Base-by-base conservation (phyloP, 371 early-diverging fungal species). In the Capillidium heterosporum region DNA sequence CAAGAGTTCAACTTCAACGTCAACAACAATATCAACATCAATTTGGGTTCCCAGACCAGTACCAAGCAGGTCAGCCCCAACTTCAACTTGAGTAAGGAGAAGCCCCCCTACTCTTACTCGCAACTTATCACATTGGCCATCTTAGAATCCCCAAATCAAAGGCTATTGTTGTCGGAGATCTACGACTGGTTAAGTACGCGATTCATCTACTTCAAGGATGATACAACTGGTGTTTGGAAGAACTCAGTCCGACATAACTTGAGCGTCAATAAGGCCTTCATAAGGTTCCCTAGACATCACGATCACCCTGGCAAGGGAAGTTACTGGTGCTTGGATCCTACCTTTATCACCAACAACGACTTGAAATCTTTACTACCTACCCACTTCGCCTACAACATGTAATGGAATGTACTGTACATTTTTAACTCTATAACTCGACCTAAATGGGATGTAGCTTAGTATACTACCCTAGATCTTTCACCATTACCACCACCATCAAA, bases 181-280 rank as follows among this genome's bases (percentile, higher is more conserved):
- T 97, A 97, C 69, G 73, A 76, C 31, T 95, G 87, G 87, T 84
- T 93, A 42, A 79, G 84, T 56, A 75, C 76, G 27, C 62, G 74
- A 39, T 90, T 83, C 63, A 82, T 89, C 1, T 86, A 80, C 65
- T 91, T 81, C 59, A 70, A 73, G 29, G 70, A 40, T 11, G 53
- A 81, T 11, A 87, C 83, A 2, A 74, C 75, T 23, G 71, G 74
- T 21, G 85, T 85, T 21, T 93, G 91, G 91, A 84, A 92, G 81
- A 99, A 99, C 68, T 95, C 95, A 1, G 91, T 98, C 46, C 85
- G 99, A 28, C 99, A 99, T 72, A 99, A 99, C 66, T 74, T 99
- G 35, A 91, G 94, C 4, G 74, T 98, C 23, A 98, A 97, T 70
- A 90, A 89, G 65, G 76, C 82, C 63, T 98, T 98, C 63, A 76